Evolutionary conservation across 805 yeast species (phyloP), one percentile per base, ranked within the genome.

Genomic region (Komagataella pastoris): DNA sequence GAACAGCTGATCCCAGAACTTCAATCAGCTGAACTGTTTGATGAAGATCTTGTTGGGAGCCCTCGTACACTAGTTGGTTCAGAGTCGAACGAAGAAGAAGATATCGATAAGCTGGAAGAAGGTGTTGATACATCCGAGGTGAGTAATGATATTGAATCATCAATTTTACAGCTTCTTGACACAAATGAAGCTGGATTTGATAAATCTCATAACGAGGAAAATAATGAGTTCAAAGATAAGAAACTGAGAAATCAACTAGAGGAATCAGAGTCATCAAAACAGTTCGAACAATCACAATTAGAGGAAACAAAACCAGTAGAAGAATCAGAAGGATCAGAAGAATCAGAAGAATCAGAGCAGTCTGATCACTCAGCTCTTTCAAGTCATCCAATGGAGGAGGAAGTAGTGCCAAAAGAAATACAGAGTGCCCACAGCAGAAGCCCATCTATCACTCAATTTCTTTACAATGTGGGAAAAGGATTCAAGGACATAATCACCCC

Each of bases 1-100:
- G 54, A 54, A 24, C 52, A 52, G 8, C 21, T 56, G 19, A 49
- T 55, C 14, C 53, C 40, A 8, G 40, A 30, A 10, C 14, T 30
- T 30, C 40, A 10, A 30, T 12, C 40, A 30, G 40, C 40, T 4
- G 40, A 30, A 8, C 8, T 30, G 14, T 30, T 10, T 30, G 40
- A 30, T 30, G 12, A 30, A 5, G 40, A 30, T 30, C 40, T 30
- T 8, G 5, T 30, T 30, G 40, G 14, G 8, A 30, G 40, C 14
- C 40, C 40, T 30, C 40, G 40, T 10, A 30, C 40, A 2, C 14
- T 30, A 8, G 40, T 30, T 30, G 40, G 14, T 10, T 10, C 14
- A 30, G 40, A 8, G 5, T 30, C 40, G 8, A 30, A 7, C 8
- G 40, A 4, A 30, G 40, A 30, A 14, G 40, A 30, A 30, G 14